phyloP scores from a whole-genome alignment of 2,329 filamentous ascomycete species.

The Peltaster fructicola region DNA sequence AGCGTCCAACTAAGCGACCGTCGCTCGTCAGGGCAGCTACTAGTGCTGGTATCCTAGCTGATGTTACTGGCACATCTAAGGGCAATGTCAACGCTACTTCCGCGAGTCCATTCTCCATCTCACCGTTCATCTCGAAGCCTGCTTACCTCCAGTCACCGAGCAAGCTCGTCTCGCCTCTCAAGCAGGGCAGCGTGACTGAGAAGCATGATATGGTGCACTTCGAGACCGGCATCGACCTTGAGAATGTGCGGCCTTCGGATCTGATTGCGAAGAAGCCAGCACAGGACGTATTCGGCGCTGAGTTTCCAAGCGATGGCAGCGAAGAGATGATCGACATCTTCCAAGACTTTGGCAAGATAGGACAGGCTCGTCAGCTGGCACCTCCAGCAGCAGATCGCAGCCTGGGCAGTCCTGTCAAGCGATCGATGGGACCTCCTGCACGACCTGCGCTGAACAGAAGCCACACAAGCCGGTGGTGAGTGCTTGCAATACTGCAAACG shows the following conservation, averaged over 20 bases:
- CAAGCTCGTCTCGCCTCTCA: conserved; percentile 17
- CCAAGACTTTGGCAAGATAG: conserved; percentile 61
- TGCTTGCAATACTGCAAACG: no score
- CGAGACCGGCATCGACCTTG: no score
- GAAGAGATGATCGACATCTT: conserved; percentile 51
- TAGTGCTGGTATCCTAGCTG: conserved; percentile 43
- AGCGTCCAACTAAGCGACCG: conserved; percentile 41
- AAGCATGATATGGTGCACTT: conserved; percentile 3
- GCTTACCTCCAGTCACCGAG: conserved; percentile 10
- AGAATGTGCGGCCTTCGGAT: no score
- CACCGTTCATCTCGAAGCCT: conserved; percentile 14
- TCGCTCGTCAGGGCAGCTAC: conserved; percentile 45
- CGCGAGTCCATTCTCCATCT: conserved; percentile 15
- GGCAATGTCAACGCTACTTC: conserved; percentile 21
- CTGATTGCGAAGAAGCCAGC: conserved; percentile 10
- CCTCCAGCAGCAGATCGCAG: conserved; percentile 11
- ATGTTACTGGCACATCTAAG: conserved; percentile 37
- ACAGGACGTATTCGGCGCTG: conserved; percentile 35
- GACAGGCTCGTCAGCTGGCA: conserved; percentile 17
- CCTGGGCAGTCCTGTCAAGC: conserved; percentile 17
- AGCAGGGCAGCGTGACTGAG: conserved; percentile 11
- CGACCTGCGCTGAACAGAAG: conserved; percentile 14
- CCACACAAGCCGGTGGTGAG: conserved; percentile 16
- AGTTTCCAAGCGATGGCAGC: conserved; percentile 41
- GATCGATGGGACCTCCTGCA: conserved; percentile 12